Evolutionary conservation across 2,329 filamentous ascomycete species (phyloP), one percentile per base, ranked within the genome.

Genomic region (Sporothrix luriei): DNA sequence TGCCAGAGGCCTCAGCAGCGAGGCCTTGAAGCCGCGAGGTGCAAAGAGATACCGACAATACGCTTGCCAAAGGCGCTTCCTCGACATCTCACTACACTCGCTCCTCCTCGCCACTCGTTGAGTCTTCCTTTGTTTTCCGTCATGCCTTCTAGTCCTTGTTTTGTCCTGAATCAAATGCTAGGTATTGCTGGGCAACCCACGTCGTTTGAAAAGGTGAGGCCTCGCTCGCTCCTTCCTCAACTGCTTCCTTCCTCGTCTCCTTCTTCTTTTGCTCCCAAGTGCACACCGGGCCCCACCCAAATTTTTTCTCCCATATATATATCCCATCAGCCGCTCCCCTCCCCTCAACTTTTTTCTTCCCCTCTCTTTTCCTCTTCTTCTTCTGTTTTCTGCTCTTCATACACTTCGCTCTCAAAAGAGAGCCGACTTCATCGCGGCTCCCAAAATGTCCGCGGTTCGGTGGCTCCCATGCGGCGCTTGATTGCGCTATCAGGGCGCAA

Each of bases 211-310:
- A 16, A 61, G 14, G 7, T 5, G n/a, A 61, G 55, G 16, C 33
- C 55, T 61, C 33, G 33, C 55, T 61, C 55, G 55, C 55, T 61
- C 55, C 55, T 61, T 61, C 55, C 55, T 61, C 55, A 13, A 43
- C 4, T 43, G 19, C 11, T 2, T 24, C 11, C 9, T 13, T 40
- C 33, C n/a, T 40, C 29, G 13, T 24, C 38, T 61, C 55, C 14
- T 61, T 10, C 55, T 43, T 43, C 4, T 61, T 24, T 43, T 16
- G n/a, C 9, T 61, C 19, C 10, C 10, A 13, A 7, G 10, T 33
- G 52, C n/a, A n/a, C n/a, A n/a, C n/a, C n/a, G n/a, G n/a, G n/a
- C 33, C 55, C n/a, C 55, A 33, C 40, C 55, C 33, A 6, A 4
- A 2, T 13, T 43, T 4, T 13, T 43, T 61, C 40, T 59, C 6